A percentile compares a stretch with the other conserved stretches of the same genome.
Conservation (phyloP, 2,329 filamentous ascomycete genomes). For the Botryotinia narcissicola region DNA sequence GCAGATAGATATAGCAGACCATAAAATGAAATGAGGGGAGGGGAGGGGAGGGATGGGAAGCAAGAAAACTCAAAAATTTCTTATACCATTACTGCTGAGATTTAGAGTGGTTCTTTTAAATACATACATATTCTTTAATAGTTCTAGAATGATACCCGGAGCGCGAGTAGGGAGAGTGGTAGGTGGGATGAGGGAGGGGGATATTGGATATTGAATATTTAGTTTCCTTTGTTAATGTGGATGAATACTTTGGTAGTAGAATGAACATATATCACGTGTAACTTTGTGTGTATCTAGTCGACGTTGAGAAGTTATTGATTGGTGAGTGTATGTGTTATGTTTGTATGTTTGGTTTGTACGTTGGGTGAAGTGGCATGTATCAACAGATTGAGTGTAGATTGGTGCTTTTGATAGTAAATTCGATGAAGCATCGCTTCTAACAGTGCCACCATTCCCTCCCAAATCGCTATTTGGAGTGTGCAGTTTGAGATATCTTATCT, state of each 20-base stretch:
- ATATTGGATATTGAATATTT: neutral
- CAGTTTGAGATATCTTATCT: too few species aligned
- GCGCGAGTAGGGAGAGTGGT: neutral
- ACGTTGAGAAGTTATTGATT: neutral
- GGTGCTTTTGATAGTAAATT: too few species aligned
- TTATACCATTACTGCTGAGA: neutral
- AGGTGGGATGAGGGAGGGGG: neutral
- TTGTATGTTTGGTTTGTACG: neutral
- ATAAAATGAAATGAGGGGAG: too few species aligned
- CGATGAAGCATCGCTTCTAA: too few species aligned
- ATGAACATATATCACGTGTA: neutral
- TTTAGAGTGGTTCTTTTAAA: conserved; percentile 7
- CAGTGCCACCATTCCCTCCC: too few species aligned
- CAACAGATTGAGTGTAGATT: too few species aligned
- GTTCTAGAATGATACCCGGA: conserved; percentile 21
- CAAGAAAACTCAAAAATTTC: neutral
- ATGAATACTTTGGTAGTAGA: neutral
- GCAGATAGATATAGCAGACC: too few species aligned
- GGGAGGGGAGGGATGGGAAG: neutral
- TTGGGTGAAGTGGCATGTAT: neutral
- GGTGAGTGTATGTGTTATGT: neutral
- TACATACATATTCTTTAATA: conserved; percentile 14
- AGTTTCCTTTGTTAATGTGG: neutral
- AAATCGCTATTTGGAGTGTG: too few species aligned
- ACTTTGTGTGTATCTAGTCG: neutral